Conservation (phyloP, 345 rosid species). For the Brassica incana region DNA sequence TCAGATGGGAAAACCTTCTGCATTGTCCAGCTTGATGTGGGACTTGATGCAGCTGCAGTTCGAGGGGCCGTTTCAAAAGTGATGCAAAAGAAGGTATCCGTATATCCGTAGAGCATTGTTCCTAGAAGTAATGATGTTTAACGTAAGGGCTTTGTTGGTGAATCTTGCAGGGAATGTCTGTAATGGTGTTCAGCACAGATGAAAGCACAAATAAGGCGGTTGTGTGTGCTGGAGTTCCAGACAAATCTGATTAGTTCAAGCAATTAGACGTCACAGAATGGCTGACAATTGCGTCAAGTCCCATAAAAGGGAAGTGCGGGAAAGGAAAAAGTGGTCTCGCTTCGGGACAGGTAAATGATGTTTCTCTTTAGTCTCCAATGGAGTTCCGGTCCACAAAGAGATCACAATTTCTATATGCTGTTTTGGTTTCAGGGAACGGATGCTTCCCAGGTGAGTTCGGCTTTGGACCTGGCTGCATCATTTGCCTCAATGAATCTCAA, state of each 20-base stretch:
- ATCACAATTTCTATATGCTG: background rate
- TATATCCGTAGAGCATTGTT: background rate
- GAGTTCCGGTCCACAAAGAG: too few species aligned
- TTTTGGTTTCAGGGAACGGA: slow-evolving; percentile 69
- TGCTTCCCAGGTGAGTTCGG: slow-evolving; percentile 59
- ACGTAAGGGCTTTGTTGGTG: background rate
- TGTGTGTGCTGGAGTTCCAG: slow-evolving; percentile 89
- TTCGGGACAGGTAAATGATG: slow-evolving; percentile 68
- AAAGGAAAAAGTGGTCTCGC: slow-evolving; percentile 92
- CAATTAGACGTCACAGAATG: slow-evolving; percentile 84
- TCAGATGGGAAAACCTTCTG: slow-evolving; percentile 75
- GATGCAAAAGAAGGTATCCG: slow-evolving; percentile 59
- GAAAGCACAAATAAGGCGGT: slow-evolving; percentile 79
- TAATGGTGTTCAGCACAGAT: slow-evolving; percentile 87
- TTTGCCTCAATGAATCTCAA: slow-evolving; percentile 79
- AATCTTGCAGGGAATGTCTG: slow-evolving; percentile 61
- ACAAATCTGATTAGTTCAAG: slow-evolving; percentile 54
- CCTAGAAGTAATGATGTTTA: too few species aligned
- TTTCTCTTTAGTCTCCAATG: too few species aligned
- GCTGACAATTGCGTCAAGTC: slow-evolving; percentile 72
- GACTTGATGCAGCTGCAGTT: slow-evolving; percentile 86
- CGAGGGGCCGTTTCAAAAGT: slow-evolving; percentile 90
- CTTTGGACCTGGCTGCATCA: slow-evolving; percentile 65
- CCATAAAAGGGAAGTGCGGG: slow-evolving; percentile 85
- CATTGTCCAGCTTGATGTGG: slow-evolving; percentile 75